Base-by-base conservation (phyloP, 805 yeast genomes). In the Saturnispora galanensis region DNA sequence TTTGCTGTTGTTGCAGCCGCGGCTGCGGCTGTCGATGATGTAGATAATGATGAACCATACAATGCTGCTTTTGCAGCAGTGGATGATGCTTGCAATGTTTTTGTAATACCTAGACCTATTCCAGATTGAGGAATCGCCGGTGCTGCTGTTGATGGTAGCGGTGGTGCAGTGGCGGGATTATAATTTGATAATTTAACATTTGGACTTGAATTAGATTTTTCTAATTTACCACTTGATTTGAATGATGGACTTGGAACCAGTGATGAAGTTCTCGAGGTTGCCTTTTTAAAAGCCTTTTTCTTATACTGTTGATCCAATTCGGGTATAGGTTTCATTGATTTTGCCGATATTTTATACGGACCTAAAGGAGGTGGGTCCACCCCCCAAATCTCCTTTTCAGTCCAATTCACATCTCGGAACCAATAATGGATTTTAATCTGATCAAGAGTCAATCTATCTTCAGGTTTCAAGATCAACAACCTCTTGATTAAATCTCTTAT, bases 261-360 rank as follows among this genome's bases (percentile, higher is more conserved):
- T 18, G 31, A 44, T 13, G 41, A 40, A 6, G 51, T 33, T 34
- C 37, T 44, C 2, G 53, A 40, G 4, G 31, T 46, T 38, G 47
- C 43, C 31, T 43, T 7, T 6, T 41, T 34, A 26, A 21, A 21
- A 4, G 6, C 26, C 26, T 21, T 21, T 38, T 46, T 47, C 13
- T 56, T 53, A 31, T 48, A 53, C 32, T 53, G 55, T 33, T 53
- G 59, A 36, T 60, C 57, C 28, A 74, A 54, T 47, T 69, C 77
- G 0, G 90, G 88, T 33, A 83, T 68, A 31, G 84, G 81, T 64
- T 79, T 74, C 93, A 84, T 84, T 1, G 90, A 76, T 55, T 79
- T 78, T 0, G 93, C 93, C 42, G 74, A 74, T 62, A 84, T 70
- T 49, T 81, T 82, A 56, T 81, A 84, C 0, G 90, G 87, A 1